These are phyloP conservation scores for Verticillium dahliae DNA, from an alignment of 2,329 filamentous ascomycete species.

Conservation along the genomic window DNA sequence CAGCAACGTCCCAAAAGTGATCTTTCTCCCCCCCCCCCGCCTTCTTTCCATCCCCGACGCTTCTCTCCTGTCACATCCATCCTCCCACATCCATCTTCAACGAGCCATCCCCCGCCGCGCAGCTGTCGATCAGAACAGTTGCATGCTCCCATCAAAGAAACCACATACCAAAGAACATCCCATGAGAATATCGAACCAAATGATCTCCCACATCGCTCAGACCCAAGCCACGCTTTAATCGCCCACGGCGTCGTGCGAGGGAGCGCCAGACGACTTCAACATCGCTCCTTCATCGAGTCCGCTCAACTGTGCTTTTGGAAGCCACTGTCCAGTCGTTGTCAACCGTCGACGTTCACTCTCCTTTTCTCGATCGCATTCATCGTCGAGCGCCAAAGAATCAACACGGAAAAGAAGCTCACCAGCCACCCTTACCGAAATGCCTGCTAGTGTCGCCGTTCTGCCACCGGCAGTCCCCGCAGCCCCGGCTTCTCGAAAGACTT, in stretches of 20 bases:
- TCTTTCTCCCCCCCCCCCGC: neutral
- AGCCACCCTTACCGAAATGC: conserved; percentile 41
- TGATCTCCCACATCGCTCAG: conserved; percentile 5
- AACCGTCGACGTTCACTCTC: neutral
- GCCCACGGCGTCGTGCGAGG: conserved; percentile 56
- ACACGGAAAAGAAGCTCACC: conserved; percentile 10
- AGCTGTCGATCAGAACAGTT: neutral
- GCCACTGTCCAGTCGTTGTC: neutral
- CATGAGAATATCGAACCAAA: conserved; percentile 17
- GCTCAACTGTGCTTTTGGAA: neutral
- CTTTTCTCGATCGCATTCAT: neutral
- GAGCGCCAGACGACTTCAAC: conserved; percentile 47
- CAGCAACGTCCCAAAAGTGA: neutral
- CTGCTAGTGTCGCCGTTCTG: conserved; percentile 60
- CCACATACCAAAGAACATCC: conserved; percentile 9
- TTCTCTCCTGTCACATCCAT: conserved; percentile 2
- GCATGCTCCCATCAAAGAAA: conserved; percentile 2
- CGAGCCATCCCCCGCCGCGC: neutral
- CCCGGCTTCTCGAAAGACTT: conserved; percentile 67
- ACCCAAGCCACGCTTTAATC: conserved; percentile 53
- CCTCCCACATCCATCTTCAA: conserved; percentile 1
- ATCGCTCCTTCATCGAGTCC: conserved; percentile 40
- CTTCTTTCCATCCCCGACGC: neutral
- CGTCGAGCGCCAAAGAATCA: neutral
- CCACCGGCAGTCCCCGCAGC: conserved; percentile 60